A percentile compares a stretch with the other conserved stretches of the same genome.
Conservation (phyloP, 2,329 filamentous ascomycete genomes). For the Alternaria angustiovoidea region DNA sequence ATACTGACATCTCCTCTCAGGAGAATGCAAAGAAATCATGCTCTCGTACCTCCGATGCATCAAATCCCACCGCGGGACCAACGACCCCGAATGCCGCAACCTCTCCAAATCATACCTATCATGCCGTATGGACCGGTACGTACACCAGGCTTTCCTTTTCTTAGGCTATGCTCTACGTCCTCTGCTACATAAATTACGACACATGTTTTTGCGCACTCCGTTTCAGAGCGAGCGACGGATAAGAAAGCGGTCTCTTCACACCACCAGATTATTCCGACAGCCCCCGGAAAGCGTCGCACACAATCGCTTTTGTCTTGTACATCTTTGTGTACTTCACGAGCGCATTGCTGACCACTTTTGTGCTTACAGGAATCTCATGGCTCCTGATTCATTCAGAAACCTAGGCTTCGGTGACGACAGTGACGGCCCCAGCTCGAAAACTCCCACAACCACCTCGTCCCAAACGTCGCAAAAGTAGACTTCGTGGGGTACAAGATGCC, state of each 20-base stretch:
- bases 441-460: conserved; percentile 35
- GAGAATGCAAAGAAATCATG: conserved; percentile 94
- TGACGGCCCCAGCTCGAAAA: conserved; percentile 15
- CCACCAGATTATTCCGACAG: conserved; percentile 17
- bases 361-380: conserved; percentile 80
- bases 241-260: not conserved
- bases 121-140: conserved; percentile 94
- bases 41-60: conserved; percentile 85
- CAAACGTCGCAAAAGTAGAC: conserved; percentile 37
- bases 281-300: conserved; percentile 25
- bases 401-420: conserved; percentile 75
- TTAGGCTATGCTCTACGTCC: not conserved
- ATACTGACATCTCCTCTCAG: conserved; percentile 56
- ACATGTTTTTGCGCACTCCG: too few relatives aligned
- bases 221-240: conserved; percentile 28
- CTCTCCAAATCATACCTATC: conserved; percentile 87
- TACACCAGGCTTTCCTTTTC: too few relatives aligned
- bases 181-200: too few relatives aligned
- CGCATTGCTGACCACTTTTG: conserved; percentile 30
- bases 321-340: not conserved
- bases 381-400: conserved; percentile 92
- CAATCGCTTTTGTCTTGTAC: not conserved
- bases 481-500: conserved; percentile 28
- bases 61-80: conserved; percentile 81
- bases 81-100: conserved; percentile 83